phyloP scores from a whole-genome alignment of 257 asterid species.

The Solanum clarkiae region DNA sequence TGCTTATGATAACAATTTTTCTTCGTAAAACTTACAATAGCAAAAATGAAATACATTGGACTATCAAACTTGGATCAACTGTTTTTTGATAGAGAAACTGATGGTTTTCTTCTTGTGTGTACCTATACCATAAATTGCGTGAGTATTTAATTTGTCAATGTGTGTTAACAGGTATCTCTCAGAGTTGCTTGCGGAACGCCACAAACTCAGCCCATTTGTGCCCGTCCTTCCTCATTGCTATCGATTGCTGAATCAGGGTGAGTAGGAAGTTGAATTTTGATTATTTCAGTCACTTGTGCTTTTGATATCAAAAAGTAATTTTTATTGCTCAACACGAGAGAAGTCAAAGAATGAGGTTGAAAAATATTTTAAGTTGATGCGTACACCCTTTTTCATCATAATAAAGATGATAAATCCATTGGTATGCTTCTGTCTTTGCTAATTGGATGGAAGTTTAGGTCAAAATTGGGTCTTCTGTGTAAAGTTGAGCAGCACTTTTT shows the following conservation, averaged over 20 bases:
- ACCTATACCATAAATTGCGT: not conserved
- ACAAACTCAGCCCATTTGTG: slow-evolving; percentile 59
- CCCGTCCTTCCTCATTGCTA: slow-evolving; percentile 65
- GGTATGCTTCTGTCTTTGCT: not conserved
- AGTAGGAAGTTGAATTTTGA: slow-evolving; percentile 11
- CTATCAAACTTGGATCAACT: not conserved
- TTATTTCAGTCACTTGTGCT: not conserved
- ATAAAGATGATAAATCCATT: not conserved
- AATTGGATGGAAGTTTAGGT: not conserved
- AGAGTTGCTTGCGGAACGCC: slow-evolving; percentile 66
- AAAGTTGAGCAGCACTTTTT: not conserved
- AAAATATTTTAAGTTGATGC: not conserved
- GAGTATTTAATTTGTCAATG: not conserved
- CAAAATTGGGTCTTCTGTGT: not conserved
- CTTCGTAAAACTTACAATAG: not conserved
- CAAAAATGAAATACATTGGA: not conserved
- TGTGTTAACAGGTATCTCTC: slow-evolving; percentile 24
- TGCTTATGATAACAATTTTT: not conserved
- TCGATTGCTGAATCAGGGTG: slow-evolving; percentile 83
- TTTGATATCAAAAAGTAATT: not conserved
- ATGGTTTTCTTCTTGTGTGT: not conserved
- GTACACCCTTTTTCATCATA: not conserved
- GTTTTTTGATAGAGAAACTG: not conserved
- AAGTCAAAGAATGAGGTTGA: not conserved
- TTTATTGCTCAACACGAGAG: not conserved